Conservation (phyloP, 2,329 filamentous ascomycete genomes). For the Botrytis fabae region DNA sequence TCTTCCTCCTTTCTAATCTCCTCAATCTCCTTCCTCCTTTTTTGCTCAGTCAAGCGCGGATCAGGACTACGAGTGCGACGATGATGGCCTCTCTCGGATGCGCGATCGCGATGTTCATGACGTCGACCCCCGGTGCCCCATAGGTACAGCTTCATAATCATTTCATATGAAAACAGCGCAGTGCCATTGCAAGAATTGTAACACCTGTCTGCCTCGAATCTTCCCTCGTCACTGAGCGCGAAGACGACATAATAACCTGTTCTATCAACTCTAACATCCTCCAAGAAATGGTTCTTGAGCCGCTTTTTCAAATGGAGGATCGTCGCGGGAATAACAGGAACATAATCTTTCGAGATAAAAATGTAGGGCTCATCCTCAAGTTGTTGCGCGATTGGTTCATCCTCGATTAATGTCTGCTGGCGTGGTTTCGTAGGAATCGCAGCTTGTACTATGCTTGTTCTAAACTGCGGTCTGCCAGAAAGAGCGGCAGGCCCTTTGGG, state of each 20-base stretch:
- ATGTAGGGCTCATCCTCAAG: conserved; percentile 83
- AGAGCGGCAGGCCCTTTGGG: conserved; percentile 69
- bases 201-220: conserved; percentile 79
- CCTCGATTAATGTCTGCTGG: conserved; percentile 59
- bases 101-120: conserved; percentile 25
- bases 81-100: conserved; percentile 32
- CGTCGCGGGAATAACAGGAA: conserved; percentile 83
- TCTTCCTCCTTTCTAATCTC: conserved; percentile 71
- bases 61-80: conserved; percentile 49
- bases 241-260: conserved; percentile 94
- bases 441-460: conserved; percentile 28
- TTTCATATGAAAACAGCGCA: conserved; percentile 85
- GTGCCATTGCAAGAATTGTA: conserved; percentile 76
- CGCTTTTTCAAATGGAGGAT: conserved; percentile 88
- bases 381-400: conserved; percentile 60
- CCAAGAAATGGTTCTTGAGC: conserved; percentile 77
- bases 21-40: conserved; percentile 65
- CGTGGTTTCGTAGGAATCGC: conserved; percentile 49
- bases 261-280: conserved; percentile 78
- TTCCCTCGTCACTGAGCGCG: conserved; percentile 71
- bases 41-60: conserved; percentile 46
- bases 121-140: conserved; percentile 34
- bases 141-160: conserved; percentile 81
- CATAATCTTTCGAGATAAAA: conserved; percentile 82
- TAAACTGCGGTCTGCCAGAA: conserved; percentile 35